Base-by-base conservation (phyloP, 2,329 filamentous ascomycete species). In the Aquanectria penicillioides region DNA sequence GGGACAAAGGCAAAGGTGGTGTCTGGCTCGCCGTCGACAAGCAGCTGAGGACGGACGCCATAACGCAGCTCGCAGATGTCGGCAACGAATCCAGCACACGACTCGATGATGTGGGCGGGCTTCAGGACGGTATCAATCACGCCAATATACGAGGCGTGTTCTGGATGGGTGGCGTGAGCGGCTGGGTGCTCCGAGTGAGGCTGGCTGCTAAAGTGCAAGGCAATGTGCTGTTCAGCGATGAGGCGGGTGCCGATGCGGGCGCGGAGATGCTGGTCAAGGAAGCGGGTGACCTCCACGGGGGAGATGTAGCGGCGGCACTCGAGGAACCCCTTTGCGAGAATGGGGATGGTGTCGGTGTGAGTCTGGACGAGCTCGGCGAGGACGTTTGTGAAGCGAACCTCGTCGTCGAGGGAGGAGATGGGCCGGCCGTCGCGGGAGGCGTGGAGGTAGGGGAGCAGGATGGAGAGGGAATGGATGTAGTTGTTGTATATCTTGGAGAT, bases 11-110 rank as follows among this genome's bases (percentile, higher is more conserved):
- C 93, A 72, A 99, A 97, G 0, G 88, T 89, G n/a, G 94, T 93
- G 48, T 91, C 89, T 0, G 91, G 89, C 73, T 96, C 90, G 64
- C 95, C 95, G 65, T 94, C 91, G 69, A 99, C 90, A 41, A 89
- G 79, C 69, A 97, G 84, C 2, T 83, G 85, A 0, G 95, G 95
- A 0, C 95, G 87, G 2, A 96, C 88, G 48, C 95, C 95, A 72
- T 99, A 99, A 62, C 95, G 94, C 29, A 97, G 84, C 80, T 98
- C 95, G 79, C 94, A 98, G 61, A 98, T 97, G 71, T 98, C 95
- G 33, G 92, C 92, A 0, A 99, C 95, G 61, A 95, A 96, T 58
- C 89, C 89, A 49, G 94, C 94, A 76, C 94, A 98, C 6, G 87
- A 86, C 67, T 94, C 89, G 37, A 98, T 87, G 36, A 94, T 92